Percentiles rank a stretch among this genome's conserved stretches.
Conservation (phyloP, 1,284 basidiomycete genomes). For the Inonotus hispidus region DNA sequence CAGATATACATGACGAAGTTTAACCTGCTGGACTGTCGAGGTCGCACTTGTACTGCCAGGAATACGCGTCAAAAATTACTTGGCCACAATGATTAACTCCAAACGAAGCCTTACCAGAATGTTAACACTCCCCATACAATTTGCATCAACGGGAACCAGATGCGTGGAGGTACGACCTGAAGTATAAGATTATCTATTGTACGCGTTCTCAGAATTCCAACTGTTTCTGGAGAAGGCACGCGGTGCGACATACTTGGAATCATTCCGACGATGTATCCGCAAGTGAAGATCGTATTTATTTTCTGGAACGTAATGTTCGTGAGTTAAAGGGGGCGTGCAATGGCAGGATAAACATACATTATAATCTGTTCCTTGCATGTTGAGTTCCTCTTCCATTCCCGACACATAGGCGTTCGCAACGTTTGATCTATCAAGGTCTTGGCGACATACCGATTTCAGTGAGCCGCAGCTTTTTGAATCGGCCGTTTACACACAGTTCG, state of each 20-base stretch:
- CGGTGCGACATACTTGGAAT: conserved; percentile 49
- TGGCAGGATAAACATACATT: conserved; percentile 39
- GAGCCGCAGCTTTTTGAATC: background rate
- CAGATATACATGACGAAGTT: conserved; percentile 7
- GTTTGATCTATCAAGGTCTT: conserved; percentile 63
- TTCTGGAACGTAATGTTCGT: conserved; percentile 33
- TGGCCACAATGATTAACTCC: background rate
- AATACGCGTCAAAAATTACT: background rate
- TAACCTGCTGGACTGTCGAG: conserved; percentile 50
- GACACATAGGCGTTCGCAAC: conserved; percentile 71
- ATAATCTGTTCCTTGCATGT: conserved; percentile 64
- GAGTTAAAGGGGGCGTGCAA: background rate
- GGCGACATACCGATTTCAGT: background rate
- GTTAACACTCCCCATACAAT: conserved; percentile 60
- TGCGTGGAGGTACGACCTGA: conserved; percentile 52
- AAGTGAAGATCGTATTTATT: conserved; percentile 69
- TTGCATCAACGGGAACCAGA: conserved; percentile 64
- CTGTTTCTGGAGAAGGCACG: background rate
- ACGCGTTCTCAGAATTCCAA: background rate
- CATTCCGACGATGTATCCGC: conserved; percentile 68
- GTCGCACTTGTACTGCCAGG: conserved; percentile 48
- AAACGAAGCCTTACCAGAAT: conserved; percentile 40
- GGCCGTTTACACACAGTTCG: conserved; percentile 43
- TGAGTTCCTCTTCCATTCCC: conserved; percentile 76
- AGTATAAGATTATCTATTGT: conserved; percentile 56